Conservation (phyloP, 1,284 basidiomycete genomes). For the Termitomyces sp. region DNA sequence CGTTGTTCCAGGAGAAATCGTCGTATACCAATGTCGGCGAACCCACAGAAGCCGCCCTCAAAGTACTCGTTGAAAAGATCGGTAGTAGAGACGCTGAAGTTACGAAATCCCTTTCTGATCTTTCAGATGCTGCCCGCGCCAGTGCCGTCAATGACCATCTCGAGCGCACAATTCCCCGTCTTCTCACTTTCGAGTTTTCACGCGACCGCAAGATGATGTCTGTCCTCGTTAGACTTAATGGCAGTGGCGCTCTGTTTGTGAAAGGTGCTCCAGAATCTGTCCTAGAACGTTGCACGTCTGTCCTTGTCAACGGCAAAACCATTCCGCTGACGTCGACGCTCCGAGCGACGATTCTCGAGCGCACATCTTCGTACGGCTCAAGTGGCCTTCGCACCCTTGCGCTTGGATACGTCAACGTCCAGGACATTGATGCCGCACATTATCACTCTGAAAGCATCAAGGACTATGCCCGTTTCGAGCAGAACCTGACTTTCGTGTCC, state of each 20-base stretch:
- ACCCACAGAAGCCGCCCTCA: conserved; percentile 94
- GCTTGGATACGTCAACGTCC: conserved; percentile 80
- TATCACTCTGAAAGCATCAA: conserved; percentile 75
- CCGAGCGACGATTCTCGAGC: conserved; percentile 58
- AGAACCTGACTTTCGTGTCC: conserved; percentile 88
- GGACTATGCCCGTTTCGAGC: conserved; percentile 88
- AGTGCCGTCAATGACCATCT: conserved; percentile 83
- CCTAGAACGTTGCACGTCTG: conserved; percentile 79
- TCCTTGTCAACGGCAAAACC: conserved; percentile 63
- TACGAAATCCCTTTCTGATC: conserved; percentile 49
- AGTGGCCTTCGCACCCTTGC: conserved; percentile 89
- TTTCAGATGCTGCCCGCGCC: conserved; percentile 62
- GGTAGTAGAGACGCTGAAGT: conserved; percentile 55
- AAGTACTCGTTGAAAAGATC: conserved; percentile 90
- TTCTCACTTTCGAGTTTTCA: conserved; percentile 95
- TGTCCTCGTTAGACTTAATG: conserved; percentile 70
- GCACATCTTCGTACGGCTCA: conserved; percentile 71
- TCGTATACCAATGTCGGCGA: conserved; percentile 87
- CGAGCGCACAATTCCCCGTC: conserved; percentile 68
- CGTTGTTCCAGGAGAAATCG: conserved; percentile 55
- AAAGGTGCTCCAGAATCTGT: conserved; percentile 97
- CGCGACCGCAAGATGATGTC: conserved; percentile 99
- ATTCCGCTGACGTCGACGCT: conserved; percentile 63
- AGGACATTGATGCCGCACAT: conserved; percentile 72
- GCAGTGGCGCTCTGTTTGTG: conserved; percentile 69